Evolutionary conservation across 352 stramenopile species (phyloP).

Genomic region (Albugo laibachii): DNA sequence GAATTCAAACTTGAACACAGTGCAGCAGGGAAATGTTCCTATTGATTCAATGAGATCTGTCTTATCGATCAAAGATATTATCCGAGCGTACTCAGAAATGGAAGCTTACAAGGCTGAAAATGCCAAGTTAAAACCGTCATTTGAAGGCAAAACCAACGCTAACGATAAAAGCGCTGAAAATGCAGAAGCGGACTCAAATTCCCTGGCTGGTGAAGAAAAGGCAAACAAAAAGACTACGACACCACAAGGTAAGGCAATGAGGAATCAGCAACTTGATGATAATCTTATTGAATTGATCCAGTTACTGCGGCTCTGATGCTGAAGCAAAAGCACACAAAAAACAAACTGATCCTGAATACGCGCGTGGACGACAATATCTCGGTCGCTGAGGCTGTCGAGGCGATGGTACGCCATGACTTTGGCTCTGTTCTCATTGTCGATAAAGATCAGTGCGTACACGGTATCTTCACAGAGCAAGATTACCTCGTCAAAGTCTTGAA

Average conservation of each 20-base stretch:
- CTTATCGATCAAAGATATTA: conserved; percentile 70
- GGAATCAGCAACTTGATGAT: no score
- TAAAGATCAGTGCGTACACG: conserved; percentile 60
- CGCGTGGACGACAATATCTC: conserved; percentile 55
- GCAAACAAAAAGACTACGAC: no score
- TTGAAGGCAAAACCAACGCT: no score
- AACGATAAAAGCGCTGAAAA: no score
- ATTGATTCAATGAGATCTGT: conserved; percentile 73
- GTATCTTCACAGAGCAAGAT: conserved; percentile 74
- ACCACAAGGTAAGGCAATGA: no score
- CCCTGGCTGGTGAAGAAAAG: no score
- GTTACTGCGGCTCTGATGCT: conserved; percentile 46
- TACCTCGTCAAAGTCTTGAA: conserved; percentile 68
- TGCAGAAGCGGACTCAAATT: no score
- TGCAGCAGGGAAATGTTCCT: conserved; percentile 52
- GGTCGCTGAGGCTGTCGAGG: conserved; percentile 48
- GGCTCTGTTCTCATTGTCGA: conserved; percentile 65
- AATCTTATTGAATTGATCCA: no score
- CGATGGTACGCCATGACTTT: conserved; percentile 64
- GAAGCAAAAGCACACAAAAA: conserved; percentile 69
- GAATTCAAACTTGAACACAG: conserved; percentile 33
- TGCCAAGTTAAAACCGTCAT: background rate
- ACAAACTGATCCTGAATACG: conserved; percentile 70
- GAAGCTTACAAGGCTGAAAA: conserved; percentile 28
- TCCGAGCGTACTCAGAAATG: conserved; percentile 51